Conservation (phyloP, 805 yeast genomes). For the Candida lessepsii region DNA sequence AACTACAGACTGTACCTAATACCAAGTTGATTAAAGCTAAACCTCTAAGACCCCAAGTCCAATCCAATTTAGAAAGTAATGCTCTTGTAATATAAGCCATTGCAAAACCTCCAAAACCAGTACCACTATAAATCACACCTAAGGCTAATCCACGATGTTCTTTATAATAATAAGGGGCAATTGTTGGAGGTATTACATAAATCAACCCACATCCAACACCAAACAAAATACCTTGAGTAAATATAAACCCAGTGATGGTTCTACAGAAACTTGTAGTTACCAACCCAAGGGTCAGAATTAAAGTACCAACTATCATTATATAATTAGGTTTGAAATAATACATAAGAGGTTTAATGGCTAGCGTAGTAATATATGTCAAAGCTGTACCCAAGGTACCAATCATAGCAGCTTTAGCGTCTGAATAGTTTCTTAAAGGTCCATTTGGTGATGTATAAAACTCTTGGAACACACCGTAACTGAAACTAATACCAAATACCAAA, state of each 20-base stretch:
- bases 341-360: slow-evolving; percentile 23
- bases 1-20: slow-evolving; percentile 15
- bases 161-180: slow-evolving; percentile 31
- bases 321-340: slow-evolving; percentile 17
- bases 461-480: slow-evolving; percentile 38
- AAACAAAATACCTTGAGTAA: slow-evolving; percentile 32
- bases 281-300: slow-evolving; percentile 26
- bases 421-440: slow-evolving; percentile 26
- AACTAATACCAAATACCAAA: slow-evolving; percentile 35
- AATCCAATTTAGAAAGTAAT: slow-evolving; percentile 26
- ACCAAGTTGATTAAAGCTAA: slow-evolving; percentile 27
- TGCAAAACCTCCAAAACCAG: slow-evolving; percentile 35
- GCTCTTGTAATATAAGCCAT: slow-evolving; percentile 27
- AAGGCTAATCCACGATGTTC: slow-evolving; percentile 32
- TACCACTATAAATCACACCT: slow-evolving; percentile 35
- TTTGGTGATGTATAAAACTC: slow-evolving; percentile 27
- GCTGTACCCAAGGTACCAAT: slow-evolving; percentile 34
- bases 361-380: slow-evolving; percentile 27
- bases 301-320: slow-evolving; percentile 27
- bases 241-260: slow-evolving; percentile 24
- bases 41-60: slow-evolving; percentile 33
- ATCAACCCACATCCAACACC: slow-evolving; percentile 33
- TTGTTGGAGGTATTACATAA: slow-evolving; percentile 33
- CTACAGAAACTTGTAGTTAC: slow-evolving; percentile 24
- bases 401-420: slow-evolving; percentile 28